Percentiles rank a stretch among this genome's conserved stretches.
phyloP scores from a whole-genome alignment of 345 rosid genomes.

The Lagerstroemia speciosa region DNA sequence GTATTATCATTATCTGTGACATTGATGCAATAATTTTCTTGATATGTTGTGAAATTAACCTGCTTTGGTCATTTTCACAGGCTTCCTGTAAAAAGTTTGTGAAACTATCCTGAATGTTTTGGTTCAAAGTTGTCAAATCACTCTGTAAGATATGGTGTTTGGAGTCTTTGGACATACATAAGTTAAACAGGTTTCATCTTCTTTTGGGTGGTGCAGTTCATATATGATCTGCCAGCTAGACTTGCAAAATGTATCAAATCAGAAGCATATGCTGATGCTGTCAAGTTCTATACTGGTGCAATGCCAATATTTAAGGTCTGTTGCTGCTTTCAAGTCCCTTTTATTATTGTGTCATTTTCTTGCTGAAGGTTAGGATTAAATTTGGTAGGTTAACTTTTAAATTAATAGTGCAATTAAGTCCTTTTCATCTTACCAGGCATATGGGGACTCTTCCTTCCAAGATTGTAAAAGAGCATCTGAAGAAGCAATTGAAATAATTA shows the following conservation, averaged over 20 bases:
- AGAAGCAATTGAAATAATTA: constrained; percentile 68
- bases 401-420: neutral
- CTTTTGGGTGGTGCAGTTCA: constrained; percentile 78
- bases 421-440: constrained; percentile 44
- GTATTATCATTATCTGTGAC: neutral
- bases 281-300: constrained; percentile 88
- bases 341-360: neutral
- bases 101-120: neutral
- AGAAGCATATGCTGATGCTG: constrained; percentile 93
- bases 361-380: neutral
- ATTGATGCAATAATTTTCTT: neutral
- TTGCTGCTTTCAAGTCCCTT: neutral
- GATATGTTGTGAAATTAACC: too few relatives aligned
- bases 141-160: constrained; percentile 9
- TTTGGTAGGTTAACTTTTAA: neutral
- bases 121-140: neutral
- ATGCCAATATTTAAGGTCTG: constrained; percentile 93
- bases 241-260: constrained; percentile 89
- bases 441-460: constrained; percentile 93
- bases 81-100: neutral
- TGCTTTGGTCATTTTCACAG: neutral
- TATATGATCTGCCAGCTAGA: constrained; percentile 94
- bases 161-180: constrained; percentile 17
- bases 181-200: constrained; percentile 35
- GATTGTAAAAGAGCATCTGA: constrained; percentile 96